Percentiles rank a stretch among this genome's conserved stretches.
These are phyloP conservation scores for Triticum monococcum DNA, from an alignment of 176 grass and related monocot species.

Conservation along the genomic window DNA sequence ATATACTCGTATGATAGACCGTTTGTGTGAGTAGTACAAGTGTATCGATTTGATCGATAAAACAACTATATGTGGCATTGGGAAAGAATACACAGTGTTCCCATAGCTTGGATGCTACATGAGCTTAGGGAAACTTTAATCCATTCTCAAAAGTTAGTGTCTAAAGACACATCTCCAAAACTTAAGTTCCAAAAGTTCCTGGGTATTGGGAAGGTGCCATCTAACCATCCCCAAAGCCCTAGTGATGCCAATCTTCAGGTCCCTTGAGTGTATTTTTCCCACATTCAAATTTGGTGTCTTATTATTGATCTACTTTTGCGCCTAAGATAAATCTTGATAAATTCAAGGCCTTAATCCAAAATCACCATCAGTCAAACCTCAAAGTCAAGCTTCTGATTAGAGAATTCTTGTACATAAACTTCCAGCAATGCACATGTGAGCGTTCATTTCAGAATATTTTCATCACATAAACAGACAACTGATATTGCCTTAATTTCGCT, in stretches of 20 bases:
- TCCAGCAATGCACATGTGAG: background rate
- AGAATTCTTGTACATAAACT: background rate
- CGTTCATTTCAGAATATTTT: background rate
- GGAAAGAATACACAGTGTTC: background rate
- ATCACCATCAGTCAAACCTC: no score
- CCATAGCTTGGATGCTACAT: no score
- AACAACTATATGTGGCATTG: background rate
- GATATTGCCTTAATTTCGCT: background rate
- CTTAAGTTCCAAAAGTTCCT: no score
- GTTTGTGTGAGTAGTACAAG: background rate
- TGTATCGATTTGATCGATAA: background rate
- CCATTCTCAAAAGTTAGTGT: no score
- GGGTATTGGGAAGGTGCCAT: no score
- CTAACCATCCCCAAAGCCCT: background rate
- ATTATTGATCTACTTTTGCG: background rate
- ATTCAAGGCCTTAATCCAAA: background rate
- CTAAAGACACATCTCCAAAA: no score
- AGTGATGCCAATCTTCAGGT: background rate
- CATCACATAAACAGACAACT: background rate
- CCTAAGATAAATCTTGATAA: background rate
- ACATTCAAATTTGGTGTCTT: background rate
- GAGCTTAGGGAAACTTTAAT: no score
- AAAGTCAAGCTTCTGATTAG: background rate
- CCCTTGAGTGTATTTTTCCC: background rate
- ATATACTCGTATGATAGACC: background rate